Percentiles rank a stretch among this genome's conserved stretches.
Evolutionary conservation across 169 alveolate species (phyloP).

Genomic region (Plasmodium chabaudi): DNA sequence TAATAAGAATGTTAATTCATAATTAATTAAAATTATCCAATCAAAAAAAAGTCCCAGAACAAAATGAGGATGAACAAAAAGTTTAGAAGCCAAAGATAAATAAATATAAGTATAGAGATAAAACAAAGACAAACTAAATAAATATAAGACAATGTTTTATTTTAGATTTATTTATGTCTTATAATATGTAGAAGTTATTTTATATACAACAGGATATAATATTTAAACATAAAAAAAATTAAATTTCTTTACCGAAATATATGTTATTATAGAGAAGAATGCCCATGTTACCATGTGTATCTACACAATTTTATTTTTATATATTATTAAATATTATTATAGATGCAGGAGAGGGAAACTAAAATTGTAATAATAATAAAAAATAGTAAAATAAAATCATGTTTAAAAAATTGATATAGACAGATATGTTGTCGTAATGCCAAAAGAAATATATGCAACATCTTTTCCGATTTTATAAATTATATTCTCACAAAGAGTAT

Average conservation of each 20-base stretch:
- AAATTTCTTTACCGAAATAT: no score
- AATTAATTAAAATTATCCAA: background rate
- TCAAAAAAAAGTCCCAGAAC: background rate
- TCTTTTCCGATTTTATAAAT: conserved; percentile 10
- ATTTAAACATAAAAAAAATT: no score
- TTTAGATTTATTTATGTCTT: no score
- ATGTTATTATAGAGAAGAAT: no score
- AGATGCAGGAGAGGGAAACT: conserved; percentile 9
- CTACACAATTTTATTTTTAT: conserved; percentile 42
- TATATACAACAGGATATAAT: no score
- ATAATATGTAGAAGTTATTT: no score
- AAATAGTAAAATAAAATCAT: conserved; percentile 4
- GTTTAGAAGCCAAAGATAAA: background rate
- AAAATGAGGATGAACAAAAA: conserved; percentile 4
- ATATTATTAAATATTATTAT: conserved; percentile 4
- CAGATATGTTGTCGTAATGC: background rate
- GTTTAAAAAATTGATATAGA: background rate
- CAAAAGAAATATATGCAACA: background rate
- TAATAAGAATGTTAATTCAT: background rate
- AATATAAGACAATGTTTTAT: no score
- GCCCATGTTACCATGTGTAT: conserved; percentile 23
- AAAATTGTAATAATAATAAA: conserved; percentile 1
- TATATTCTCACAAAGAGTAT: background rate
- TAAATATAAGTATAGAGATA: conserved; percentile 1
- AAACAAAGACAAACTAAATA: background rate